Evolutionary conservation across 2,329 filamentous ascomycete species (phyloP).

Genomic region (Lasiodiplodia citricola): DNA sequence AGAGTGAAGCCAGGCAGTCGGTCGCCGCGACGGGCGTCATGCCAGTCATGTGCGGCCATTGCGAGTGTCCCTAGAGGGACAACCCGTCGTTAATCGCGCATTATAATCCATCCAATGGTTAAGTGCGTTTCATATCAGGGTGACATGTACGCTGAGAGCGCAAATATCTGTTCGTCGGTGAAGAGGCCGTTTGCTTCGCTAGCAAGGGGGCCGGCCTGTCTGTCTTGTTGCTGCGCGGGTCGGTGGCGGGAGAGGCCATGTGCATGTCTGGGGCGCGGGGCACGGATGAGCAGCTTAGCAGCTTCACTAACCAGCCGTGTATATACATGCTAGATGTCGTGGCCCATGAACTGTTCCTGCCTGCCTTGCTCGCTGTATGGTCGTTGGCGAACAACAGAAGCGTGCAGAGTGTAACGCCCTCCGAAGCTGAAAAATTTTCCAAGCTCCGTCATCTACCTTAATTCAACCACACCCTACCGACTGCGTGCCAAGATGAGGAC

Average conservation of each 20-base stretch:
- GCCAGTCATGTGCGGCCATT: conserved; percentile 40
- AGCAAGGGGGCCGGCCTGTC: too few relatives aligned
- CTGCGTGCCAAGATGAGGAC: conserved; percentile 17
- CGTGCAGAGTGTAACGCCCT: background rate
- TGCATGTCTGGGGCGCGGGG: background rate
- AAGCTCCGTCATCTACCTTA: conserved; percentile 6
- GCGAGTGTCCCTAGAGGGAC: conserved; percentile 52
- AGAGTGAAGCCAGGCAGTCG: conserved; percentile 23
- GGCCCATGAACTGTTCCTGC: background rate
- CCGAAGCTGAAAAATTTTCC: conserved; percentile 11
- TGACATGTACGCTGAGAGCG: conserved; percentile 41
- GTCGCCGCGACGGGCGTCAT: conserved; percentile 43
- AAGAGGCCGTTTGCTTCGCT: background rate
- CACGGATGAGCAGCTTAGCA: background rate
- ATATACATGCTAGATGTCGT: background rate
- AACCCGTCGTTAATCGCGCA: conserved; percentile 61
- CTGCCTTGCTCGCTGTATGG: background rate
- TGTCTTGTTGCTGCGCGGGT: background rate
- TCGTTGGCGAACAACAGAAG: background rate
- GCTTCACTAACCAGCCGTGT: background rate
- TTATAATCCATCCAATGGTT: conserved; percentile 47
- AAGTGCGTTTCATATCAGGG: conserved; percentile 62
- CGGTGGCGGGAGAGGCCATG: background rate
- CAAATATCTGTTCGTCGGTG: background rate
- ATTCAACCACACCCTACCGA: background rate